Evolutionary conservation across 352 stramenopile genomes (phyloP), one percentile per base, ranked within the genome.

Genomic region (Globisporangium middletonii): DNA sequence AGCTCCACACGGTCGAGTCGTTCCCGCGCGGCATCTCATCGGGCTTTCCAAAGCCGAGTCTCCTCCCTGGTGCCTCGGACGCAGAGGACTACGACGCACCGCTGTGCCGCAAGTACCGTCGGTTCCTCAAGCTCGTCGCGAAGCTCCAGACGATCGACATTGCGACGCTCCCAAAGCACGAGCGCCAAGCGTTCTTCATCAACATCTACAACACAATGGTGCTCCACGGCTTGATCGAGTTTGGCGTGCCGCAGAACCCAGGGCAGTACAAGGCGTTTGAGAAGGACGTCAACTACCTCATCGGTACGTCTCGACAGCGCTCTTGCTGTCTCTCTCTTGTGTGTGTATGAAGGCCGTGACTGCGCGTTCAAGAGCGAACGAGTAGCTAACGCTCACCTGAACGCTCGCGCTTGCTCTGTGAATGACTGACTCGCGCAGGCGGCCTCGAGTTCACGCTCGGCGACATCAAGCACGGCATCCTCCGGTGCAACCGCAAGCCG

Each of bases 181-280:
- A 93, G 47, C 83, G 83, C 5, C 85, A 93, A 55, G 77, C 83
- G 2, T 95, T 95, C 55, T 95, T 95, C 55, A 93, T 95, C 77
- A 95, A 95, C 69, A 72, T 93, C 51, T 93, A 93, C 73, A 95
- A 95, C 62, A 80, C 78, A 2, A 93, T 93, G 85, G 85, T 92
- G 48, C 73, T 95, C 28, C 85, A 95, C 54, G 85, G 83, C 9
- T 68, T 93, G 33, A 82, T 95, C 54, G 85, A 93, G 64, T 90
- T 95, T 47, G 83, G 83, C 27, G 71, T 89, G 37, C 85, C 85
- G n/a, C 81, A 95, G 61, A 95, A 91, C 44, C 69, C 83, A 4
- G 82, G 79, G 4, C 83, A 93, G 63, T 92, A 89, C 71, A 84
- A 82, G 49, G 73, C 83, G 19, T 95, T 95, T 58, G 83, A 93